phyloP scores from a whole-genome alignment of 2,329 filamentous ascomycete species.

The Ophiostoma tasmaniense region DNA sequence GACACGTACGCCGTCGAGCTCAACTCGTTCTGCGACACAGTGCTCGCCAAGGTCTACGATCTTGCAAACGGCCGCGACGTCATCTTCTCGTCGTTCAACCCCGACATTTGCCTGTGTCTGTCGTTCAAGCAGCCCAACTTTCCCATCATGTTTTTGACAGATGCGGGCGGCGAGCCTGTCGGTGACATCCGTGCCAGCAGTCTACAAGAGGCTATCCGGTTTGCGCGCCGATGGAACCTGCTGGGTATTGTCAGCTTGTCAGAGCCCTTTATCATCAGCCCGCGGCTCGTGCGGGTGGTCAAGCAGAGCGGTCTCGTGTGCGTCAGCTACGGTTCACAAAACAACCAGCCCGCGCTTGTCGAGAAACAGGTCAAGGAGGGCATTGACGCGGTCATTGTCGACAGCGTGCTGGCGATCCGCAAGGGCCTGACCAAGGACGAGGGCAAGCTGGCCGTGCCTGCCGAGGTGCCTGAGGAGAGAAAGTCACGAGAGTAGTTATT shows the following conservation, averaged over 20 bases:
- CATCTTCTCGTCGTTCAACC: slow-evolving; percentile 96
- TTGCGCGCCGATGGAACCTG: slow-evolving; percentile 89
- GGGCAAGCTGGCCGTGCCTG: not conserved
- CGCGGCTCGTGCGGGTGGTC: slow-evolving; percentile 80
- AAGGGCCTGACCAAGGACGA: slow-evolving; percentile 63
- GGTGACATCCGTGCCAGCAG: slow-evolving; percentile 86
- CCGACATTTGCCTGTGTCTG: slow-evolving; percentile 86
- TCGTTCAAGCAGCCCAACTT: slow-evolving; percentile 97
- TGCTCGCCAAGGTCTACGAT: slow-evolving; percentile 84
- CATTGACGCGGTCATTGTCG: slow-evolving; percentile 96
- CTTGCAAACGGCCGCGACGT: slow-evolving; percentile 75
- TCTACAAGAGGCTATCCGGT: slow-evolving; percentile 89
- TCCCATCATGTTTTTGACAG: slow-evolving; percentile 87
- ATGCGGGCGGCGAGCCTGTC: slow-evolving; percentile 71
- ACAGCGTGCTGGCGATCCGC: slow-evolving; percentile 85
- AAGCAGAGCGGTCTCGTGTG: slow-evolving; percentile 92
- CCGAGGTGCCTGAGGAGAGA: not conserved
- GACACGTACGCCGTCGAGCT: slow-evolving; percentile 92
- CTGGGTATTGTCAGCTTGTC: slow-evolving; percentile 86
- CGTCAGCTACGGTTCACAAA: slow-evolving; percentile 84
- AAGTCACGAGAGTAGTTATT: not conserved
- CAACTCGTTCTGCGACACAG: slow-evolving; percentile 92
- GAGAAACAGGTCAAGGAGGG: slow-evolving; percentile 89
- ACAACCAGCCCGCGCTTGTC: slow-evolving; percentile 80
- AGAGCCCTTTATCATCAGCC: slow-evolving; percentile 80